Evolutionary conservation across 306 rosid species (phyloP).

Genomic region (Fragaria vesca): DNA sequence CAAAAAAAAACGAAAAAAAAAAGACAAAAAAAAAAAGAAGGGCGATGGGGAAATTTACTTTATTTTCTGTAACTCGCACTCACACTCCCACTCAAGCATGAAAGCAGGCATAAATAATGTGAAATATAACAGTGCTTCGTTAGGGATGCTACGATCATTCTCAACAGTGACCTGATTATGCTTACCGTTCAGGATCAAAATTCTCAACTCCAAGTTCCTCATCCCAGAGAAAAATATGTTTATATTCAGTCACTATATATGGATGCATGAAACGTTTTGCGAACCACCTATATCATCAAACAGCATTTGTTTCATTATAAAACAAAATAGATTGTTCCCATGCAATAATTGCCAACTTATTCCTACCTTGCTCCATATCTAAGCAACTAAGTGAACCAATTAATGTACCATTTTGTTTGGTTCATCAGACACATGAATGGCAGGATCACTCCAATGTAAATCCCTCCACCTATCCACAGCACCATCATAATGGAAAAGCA

Average conservation of each 20-base stretch:
- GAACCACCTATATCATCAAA: slow-evolving; percentile 70
- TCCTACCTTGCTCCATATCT: not conserved
- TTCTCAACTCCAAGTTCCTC: slow-evolving; percentile 91
- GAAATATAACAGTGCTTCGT: not conserved
- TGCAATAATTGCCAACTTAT: not conserved
- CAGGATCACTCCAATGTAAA: slow-evolving; percentile 45
- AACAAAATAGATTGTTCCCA: not conserved
- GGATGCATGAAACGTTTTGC: slow-evolving; percentile 97
- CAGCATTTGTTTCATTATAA: slow-evolving; percentile 11
- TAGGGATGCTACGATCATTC: slow-evolving; percentile 7
- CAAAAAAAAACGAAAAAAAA: no score
- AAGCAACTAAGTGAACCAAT: not conserved
- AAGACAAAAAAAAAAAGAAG: no score
- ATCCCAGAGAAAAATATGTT: slow-evolving; percentile 92
- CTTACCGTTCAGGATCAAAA: slow-evolving; percentile 67
- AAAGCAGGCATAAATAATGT: not conserved
- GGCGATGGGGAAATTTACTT: not conserved
- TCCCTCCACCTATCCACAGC: slow-evolving; percentile 53
- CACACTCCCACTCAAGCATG: not conserved
- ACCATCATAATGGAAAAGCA: slow-evolving; percentile 73
- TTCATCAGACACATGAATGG: slow-evolving; percentile 53
- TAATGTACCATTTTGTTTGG: slow-evolving; percentile 62
- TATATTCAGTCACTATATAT: slow-evolving; percentile 71
- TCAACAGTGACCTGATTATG: not conserved
- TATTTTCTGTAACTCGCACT: not conserved